These are phyloP conservation scores for Tolypocladium inflatum DNA, from an alignment of 2,329 filamentous ascomycete species.

Conservation along the genomic window DNA sequence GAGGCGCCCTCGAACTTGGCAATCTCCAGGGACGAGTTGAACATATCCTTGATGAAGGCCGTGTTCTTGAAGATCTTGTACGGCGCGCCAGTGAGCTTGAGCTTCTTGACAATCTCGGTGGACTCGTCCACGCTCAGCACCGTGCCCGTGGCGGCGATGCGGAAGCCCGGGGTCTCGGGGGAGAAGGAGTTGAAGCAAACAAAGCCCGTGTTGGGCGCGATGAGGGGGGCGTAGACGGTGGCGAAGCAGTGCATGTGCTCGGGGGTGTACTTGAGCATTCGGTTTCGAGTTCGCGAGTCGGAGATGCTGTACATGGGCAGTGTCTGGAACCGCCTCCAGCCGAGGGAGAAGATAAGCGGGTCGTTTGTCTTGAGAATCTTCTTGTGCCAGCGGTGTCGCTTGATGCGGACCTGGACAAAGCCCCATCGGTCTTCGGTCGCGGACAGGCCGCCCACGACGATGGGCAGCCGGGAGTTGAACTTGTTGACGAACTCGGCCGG, in stretches of 20 bases:
- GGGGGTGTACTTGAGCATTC: conserved; percentile 98
- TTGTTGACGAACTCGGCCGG: conserved; percentile 80
- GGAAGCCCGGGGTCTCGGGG: conserved; percentile 77
- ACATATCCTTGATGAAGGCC: conserved; percentile 98
- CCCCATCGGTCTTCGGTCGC: conserved; percentile 93
- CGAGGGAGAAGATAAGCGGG: conserved; percentile 91
- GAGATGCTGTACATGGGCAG: conserved; percentile 91
- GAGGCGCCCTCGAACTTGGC: conserved; percentile 96
- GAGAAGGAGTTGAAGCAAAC: conserved; percentile 87
- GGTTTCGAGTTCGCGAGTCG: conserved; percentile 84
- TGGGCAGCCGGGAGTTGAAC: conserved; percentile 73
- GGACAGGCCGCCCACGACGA: conserved; percentile 85
- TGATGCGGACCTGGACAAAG: conserved; percentile 91
- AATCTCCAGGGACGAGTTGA: conserved; percentile 83
- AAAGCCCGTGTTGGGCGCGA: conserved; percentile 93
- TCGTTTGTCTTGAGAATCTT: conserved; percentile 98
- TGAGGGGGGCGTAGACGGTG: conserved; percentile 89
- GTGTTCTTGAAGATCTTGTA: conserved; percentile 99
- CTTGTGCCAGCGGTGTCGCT: conserved; percentile 97
- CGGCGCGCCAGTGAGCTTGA: conserved; percentile 86
- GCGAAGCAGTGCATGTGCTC: conserved; percentile 99
- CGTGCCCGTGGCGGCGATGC: conserved; percentile 88
- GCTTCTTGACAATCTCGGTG: conserved; percentile 97
- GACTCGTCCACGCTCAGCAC: conserved; percentile 91
- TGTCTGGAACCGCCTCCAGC: conserved; percentile 91